Conservation (phyloP, 1,284 basidiomycete species). For the Cryptococcus floricola region DNA sequence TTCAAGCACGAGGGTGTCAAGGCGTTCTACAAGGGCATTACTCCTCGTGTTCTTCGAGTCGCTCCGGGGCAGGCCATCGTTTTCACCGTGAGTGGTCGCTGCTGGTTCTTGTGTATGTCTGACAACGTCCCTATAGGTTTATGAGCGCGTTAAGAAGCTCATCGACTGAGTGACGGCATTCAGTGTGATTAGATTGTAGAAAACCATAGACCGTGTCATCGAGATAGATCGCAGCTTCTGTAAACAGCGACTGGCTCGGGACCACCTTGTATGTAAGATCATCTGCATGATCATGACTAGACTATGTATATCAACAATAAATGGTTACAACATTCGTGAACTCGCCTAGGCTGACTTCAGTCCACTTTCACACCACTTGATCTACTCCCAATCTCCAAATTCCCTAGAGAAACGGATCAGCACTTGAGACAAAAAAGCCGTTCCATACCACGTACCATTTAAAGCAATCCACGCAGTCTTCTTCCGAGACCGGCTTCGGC, state of each 20-base stretch:
- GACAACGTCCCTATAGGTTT: not conserved
- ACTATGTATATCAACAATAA: not conserved
- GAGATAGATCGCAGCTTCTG: no score
- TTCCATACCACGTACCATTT: constrained; percentile 36
- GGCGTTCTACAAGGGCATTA: constrained; percentile 97
- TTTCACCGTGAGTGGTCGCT: constrained; percentile 48
- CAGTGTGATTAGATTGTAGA: no score
- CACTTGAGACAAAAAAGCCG: not conserved
- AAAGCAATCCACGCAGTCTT: constrained; percentile 49
- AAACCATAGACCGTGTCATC: no score
- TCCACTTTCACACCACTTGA: constrained; percentile 9
- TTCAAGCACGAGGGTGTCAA: constrained; percentile 82
- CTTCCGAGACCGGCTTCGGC: constrained; percentile 40
- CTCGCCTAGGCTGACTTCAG: not conserved
- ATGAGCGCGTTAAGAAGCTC: not conserved
- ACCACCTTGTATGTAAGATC: no score
- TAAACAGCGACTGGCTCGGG: no score
- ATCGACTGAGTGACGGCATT: constrained; percentile 15
- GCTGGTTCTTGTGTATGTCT: not conserved
- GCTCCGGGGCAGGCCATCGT: constrained; percentile 73
- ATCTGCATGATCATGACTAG: not conserved
- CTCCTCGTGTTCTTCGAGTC: constrained; percentile 90
- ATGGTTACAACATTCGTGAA: not conserved
- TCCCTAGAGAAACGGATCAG: constrained; percentile 20
- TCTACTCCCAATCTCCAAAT: constrained; percentile 41